A percentile compares a stretch with the other conserved stretches of the same genome.
Conservation (phyloP, 257 asterid genomes). For the Nicotiana paniculata region DNA sequence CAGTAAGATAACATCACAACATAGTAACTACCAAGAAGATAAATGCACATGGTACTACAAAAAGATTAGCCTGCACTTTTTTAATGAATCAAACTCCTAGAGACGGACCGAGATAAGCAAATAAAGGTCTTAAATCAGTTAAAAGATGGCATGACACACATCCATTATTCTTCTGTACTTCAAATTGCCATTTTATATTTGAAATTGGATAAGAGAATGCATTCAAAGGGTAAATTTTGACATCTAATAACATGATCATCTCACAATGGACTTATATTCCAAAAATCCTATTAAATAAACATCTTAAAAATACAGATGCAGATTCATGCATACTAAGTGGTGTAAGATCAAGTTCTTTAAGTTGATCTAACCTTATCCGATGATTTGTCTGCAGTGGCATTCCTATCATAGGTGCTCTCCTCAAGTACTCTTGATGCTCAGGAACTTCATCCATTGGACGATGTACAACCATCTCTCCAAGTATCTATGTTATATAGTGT, state of each 20-base stretch:
- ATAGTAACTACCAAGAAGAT: neutral
- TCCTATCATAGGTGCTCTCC: conserved; percentile 32
- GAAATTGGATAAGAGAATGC: neutral
- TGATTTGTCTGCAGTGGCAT: conserved; percentile 30
- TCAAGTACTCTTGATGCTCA: conserved; percentile 29
- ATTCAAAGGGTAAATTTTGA: neutral
- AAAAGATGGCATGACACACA: too few species aligned
- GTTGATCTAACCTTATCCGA: conserved; percentile 46
- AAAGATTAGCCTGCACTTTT: neutral
- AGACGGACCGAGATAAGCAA: neutral
- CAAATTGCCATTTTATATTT: too few species aligned
- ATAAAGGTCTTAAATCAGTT: neutral
- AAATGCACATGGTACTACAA: neutral
- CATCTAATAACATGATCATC: neutral
- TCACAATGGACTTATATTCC: neutral
- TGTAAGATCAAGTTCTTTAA: neutral
- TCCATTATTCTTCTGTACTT: too few species aligned
- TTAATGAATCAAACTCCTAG: neutral
- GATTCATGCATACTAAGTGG: neutral
- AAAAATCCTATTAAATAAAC: neutral
- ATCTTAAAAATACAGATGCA: neutral
- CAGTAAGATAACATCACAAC: neutral
- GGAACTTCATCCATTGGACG: conserved; percentile 25
- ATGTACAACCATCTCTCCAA: too few species aligned
- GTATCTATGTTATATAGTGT: neutral